These are phyloP conservation scores for Nicotiana tomentosiformis DNA, from an alignment of 257 asterid species.

Conservation along the genomic window DNA sequence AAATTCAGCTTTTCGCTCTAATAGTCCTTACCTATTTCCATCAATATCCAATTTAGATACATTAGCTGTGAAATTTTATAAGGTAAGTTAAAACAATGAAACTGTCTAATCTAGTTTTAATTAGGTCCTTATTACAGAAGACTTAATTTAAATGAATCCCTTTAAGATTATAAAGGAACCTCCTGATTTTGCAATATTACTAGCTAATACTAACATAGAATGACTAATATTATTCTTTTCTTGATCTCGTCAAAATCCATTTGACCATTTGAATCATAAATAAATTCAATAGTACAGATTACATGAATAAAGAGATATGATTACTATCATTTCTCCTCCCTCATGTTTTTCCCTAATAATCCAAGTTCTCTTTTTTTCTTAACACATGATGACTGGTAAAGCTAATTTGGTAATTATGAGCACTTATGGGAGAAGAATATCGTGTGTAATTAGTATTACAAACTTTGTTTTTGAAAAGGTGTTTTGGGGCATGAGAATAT, in stretches of 20 bases:
- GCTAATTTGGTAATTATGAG: constrained; percentile 4
- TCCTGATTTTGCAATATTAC: not conserved
- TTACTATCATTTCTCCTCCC: not conserved
- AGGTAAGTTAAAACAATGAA: too few species aligned
- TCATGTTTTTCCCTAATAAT: not conserved
- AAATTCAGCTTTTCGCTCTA: not conserved
- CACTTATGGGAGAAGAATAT: not conserved
- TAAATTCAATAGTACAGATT: not conserved
- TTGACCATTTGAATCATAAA: not conserved
- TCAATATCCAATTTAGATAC: not conserved
- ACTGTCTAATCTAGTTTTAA: too few species aligned
- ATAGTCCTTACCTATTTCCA: not conserved
- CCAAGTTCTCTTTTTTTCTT: not conserved
- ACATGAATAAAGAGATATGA: not conserved
- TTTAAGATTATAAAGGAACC: not conserved
- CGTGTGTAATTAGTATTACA: not conserved
- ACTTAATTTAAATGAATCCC: too few species aligned
- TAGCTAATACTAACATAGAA: not conserved
- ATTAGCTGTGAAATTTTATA: not conserved
- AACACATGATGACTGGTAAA: constrained; percentile 2
- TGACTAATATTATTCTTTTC: not conserved
- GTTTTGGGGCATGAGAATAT: not conserved
- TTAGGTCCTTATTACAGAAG: too few species aligned
- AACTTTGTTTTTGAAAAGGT: not conserved
- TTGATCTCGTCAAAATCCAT: not conserved